These are phyloP conservation scores for Lenwebbia sp. DNA, from an alignment of 345 rosid genomes.

Conservation along the genomic window DNA sequence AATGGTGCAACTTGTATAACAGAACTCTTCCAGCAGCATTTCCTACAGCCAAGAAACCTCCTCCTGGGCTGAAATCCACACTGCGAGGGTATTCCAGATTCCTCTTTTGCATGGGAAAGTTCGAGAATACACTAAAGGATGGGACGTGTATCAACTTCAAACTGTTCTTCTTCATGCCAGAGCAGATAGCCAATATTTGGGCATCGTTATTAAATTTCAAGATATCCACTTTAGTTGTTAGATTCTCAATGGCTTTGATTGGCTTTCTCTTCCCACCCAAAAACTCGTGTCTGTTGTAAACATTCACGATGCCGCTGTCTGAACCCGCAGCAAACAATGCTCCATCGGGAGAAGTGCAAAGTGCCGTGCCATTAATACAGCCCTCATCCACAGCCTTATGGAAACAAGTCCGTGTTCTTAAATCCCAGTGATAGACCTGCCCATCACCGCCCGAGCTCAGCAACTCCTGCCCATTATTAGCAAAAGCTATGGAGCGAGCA, in stretches of 20 bases:
- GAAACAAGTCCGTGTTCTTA: conserved; percentile 70
- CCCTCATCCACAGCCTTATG: conserved; percentile 86
- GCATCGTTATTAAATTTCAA: conserved; percentile 78
- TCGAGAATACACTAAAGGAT: conserved; percentile 58
- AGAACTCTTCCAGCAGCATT: conserved; percentile 80
- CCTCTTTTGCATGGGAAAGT: conserved; percentile 63
- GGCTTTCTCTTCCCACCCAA: conserved; percentile 81
- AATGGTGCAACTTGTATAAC: conserved; percentile 78
- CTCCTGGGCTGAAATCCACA: conserved; percentile 87
- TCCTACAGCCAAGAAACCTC: conserved; percentile 91
- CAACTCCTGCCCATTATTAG: conserved; percentile 54
- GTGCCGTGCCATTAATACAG: conserved; percentile 60
- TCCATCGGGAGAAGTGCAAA: conserved; percentile 51
- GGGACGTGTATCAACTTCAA: conserved; percentile 71
- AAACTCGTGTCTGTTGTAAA: conserved; percentile 70
- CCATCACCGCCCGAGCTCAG: conserved; percentile 92
- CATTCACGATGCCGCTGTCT: conserved; percentile 74
- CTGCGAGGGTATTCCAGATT: conserved; percentile 59
- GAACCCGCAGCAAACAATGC: conserved; percentile 80
- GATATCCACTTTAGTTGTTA: conserved; percentile 68
- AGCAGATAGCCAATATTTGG: conserved; percentile 75
- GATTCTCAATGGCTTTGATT: conserved; percentile 63
- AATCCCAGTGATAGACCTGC: conserved; percentile 84
- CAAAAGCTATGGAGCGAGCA: conserved; percentile 64
- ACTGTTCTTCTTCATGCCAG: conserved; percentile 63